These are phyloP conservation scores for Stachybotrys chlorohalonatus DNA, from an alignment of 2,329 filamentous ascomycete species.

Conservation along the genomic window DNA sequence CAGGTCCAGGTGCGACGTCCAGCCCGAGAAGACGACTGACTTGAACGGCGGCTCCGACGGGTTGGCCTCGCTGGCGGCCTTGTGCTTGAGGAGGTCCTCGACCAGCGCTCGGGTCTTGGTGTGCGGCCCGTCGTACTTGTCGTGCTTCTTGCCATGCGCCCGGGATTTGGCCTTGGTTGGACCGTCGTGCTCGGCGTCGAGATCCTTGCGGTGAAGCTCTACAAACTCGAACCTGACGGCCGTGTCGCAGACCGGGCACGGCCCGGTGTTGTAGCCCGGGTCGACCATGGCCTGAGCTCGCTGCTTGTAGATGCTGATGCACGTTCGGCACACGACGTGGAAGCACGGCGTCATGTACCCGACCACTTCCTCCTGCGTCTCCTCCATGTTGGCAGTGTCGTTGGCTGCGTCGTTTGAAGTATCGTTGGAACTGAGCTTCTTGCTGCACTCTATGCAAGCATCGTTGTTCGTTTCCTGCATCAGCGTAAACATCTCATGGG, in stretches of 20 bases:
- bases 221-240: constrained; percentile 57
- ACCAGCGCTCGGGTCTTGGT: constrained; percentile 84
- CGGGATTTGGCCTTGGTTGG: constrained; percentile 27
- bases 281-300: constrained; percentile 33
- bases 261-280: constrained; percentile 30
- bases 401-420: constrained; percentile 16
- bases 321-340: constrained; percentile 72
- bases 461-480: constrained; percentile 77
- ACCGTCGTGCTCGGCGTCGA: constrained; percentile 47
- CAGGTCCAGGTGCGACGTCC: constrained; percentile 89
- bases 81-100: constrained; percentile 58
- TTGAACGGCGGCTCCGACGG: constrained; percentile 70
- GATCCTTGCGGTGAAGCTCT: constrained; percentile 55
- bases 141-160: constrained; percentile 44
- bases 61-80: constrained; percentile 50
- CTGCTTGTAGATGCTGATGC: constrained; percentile 53
- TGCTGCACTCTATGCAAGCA: constrained; percentile 60
- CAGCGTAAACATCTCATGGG: constrained; percentile 77
- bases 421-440: constrained; percentile 42
- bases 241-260: constrained; percentile 61
- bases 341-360: constrained; percentile 81
- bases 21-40: constrained; percentile 91
- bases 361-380: constrained; percentile 55
- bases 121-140: constrained; percentile 74
- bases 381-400: constrained; percentile 48